Conservation (phyloP, 768 basidiomycete species). For the Pseudohyphozyma bogoriensis region DNA sequence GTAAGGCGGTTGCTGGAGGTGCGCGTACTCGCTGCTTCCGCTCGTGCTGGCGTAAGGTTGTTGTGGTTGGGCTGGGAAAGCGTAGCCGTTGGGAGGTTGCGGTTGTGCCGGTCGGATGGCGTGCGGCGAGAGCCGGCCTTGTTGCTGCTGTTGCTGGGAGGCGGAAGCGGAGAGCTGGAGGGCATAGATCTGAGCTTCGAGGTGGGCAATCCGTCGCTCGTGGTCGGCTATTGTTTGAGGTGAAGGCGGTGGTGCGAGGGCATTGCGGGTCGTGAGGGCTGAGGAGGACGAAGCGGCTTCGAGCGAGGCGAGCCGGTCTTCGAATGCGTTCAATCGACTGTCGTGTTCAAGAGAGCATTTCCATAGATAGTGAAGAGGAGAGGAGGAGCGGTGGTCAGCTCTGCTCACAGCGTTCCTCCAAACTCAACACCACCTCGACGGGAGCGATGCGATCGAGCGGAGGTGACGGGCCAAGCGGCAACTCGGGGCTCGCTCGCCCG, state of each 20-base stretch:
- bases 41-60: not conserved
- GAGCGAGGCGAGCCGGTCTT: slow-evolving; percentile 10
- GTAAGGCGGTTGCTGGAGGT: not conserved
- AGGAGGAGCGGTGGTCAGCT: no score
- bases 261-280: not conserved
- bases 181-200: slow-evolving; percentile 22
- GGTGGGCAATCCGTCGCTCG: slow-evolving; percentile 19
- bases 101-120: not conserved
- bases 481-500: no score
- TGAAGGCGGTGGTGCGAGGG: no score
- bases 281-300: slow-evolving; percentile 1
- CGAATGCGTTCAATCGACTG: slow-evolving; percentile 12
- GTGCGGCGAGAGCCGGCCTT: not conserved
- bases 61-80: not conserved
- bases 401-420: not conserved
- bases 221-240: no score
- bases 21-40: not conserved
- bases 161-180: slow-evolving; percentile 5
- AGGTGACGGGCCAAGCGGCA: no score
- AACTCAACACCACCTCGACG: not conserved
- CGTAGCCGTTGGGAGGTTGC: not conserved
- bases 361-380: not conserved
- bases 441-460: not conserved
- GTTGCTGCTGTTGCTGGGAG: not conserved
- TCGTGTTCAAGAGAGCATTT: not conserved